phyloP scores from a whole-genome alignment of 2,329 filamentous ascomycete species.

The Neopestalotiopsis sp. region DNA sequence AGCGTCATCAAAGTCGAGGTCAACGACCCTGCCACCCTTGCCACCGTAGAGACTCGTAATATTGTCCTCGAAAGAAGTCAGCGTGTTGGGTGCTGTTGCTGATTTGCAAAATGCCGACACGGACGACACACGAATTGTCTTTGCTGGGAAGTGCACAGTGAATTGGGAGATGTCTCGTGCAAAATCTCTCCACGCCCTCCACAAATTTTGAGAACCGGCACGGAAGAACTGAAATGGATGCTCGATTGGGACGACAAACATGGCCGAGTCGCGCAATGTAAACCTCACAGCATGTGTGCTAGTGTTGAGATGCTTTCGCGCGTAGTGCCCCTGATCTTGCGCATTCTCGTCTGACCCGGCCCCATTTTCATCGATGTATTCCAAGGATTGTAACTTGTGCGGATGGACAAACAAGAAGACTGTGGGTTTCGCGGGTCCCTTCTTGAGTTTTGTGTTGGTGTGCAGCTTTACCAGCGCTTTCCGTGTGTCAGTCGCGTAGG shows the following conservation, averaged over 20 bases:
- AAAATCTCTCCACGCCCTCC: slow-evolving; percentile 13
- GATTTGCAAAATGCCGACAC: slow-evolving; percentile 7
- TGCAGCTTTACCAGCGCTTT: slow-evolving; percentile 12
- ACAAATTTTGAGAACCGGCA: slow-evolving; percentile 9
- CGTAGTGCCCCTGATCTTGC: background rate
- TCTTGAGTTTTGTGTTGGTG: slow-evolving; percentile 17
- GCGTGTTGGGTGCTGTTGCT: background rate
- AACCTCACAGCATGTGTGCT: background rate
- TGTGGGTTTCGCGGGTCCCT: slow-evolving; percentile 13
- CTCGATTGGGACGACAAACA: slow-evolving; percentile 9
- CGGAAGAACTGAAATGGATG: slow-evolving; percentile 5
- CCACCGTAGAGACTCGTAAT: slow-evolving; percentile 19
- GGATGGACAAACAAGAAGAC: slow-evolving; percentile 14
- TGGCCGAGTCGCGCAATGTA: background rate
- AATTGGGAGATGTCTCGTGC: slow-evolving; percentile 5
- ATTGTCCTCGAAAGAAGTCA: background rate
- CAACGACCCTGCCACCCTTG: slow-evolving; percentile 12
- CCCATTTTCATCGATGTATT: background rate
- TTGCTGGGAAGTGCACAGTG: slow-evolving; percentile 3
- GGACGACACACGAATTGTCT: background rate
- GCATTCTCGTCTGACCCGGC: background rate
- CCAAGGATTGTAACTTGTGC: background rate
- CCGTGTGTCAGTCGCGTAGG: background rate
- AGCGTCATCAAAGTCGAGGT: background rate
- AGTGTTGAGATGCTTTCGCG: background rate